Conservation (phyloP, 257 asterid species). For the Nicotiana otophora region DNA sequence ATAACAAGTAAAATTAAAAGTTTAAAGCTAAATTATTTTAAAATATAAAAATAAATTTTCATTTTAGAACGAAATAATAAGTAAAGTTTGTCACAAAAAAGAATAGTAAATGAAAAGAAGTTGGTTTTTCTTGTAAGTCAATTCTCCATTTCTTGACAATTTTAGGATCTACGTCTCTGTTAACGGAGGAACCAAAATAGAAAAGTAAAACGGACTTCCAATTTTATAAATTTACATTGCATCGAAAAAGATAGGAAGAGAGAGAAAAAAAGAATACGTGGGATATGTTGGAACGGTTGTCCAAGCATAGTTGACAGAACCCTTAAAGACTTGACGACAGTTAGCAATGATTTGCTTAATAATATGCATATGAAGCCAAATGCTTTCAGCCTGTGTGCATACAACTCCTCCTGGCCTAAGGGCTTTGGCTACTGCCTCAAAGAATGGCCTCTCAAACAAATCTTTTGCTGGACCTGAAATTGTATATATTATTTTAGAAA, state of each 20-base stretch:
- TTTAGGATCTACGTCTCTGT: no score
- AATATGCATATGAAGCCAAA: slow-evolving; percentile 99
- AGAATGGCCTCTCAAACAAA: slow-evolving; percentile 91
- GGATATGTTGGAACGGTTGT: slow-evolving; percentile 97
- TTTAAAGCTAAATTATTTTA: no score
- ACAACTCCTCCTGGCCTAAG: slow-evolving; percentile 95
- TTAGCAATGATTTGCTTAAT: slow-evolving; percentile 73
- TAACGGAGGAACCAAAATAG: no score
- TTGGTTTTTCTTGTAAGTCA: no score
- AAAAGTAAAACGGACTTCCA: no score
- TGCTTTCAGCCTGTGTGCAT: slow-evolving; percentile 97
- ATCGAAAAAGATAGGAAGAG: neutral
- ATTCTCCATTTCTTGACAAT: no score
- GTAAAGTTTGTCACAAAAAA: no score
- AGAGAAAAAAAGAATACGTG: slow-evolving; percentile 31
- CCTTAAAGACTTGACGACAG: slow-evolving; percentile 87
- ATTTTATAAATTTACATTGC: no score
- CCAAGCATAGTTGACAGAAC: slow-evolving; percentile 98
- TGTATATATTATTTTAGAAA: neutral
- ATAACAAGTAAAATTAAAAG: no score
- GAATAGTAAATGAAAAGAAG: no score
- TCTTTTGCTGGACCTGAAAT: slow-evolving; percentile 89
- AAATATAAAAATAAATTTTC: no score
- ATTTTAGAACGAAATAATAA: no score
- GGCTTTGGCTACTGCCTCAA: slow-evolving; percentile 73